A percentile compares a stretch with the other conserved stretches of the same genome.
Evolutionary conservation across 2,329 filamentous ascomycete species (phyloP).

Genomic region (Pezicula rhizophila): DNA sequence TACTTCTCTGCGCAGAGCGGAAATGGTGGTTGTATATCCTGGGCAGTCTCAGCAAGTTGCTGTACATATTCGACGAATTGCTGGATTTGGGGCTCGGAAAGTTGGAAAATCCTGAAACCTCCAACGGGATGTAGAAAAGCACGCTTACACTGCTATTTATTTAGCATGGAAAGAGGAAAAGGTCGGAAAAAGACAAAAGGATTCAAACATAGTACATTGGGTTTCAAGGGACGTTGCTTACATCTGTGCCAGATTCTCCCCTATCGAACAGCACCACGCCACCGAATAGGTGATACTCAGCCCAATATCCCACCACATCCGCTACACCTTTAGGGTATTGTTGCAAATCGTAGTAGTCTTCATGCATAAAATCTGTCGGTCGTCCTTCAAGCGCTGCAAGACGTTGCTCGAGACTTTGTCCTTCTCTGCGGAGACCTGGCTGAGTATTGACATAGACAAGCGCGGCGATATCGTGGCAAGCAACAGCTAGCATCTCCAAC

Average conservation of each 20-base stretch:
- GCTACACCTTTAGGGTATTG: slow-evolving; percentile 21
- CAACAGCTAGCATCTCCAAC: slow-evolving; percentile 15
- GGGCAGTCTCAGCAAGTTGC: slow-evolving; percentile 1
- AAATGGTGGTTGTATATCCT: slow-evolving; percentile 7
- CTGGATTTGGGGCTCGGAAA: slow-evolving; percentile 8
- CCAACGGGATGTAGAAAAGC: slow-evolving; percentile 8
- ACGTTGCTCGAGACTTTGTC: slow-evolving; percentile 2
- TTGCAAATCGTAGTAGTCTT: slow-evolving; percentile 10
- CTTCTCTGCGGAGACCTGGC: slow-evolving; percentile 6
- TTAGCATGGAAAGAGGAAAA: slow-evolving; percentile 1
- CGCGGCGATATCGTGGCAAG: slow-evolving; percentile 17
- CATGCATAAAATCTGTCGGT: slow-evolving; percentile 13
- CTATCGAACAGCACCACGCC: slow-evolving; percentile 25
- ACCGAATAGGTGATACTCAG: slow-evolving; percentile 20
- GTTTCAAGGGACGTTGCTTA: not conserved
- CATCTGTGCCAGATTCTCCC: slow-evolving; percentile 8
- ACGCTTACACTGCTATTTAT: slow-evolving; percentile 5
- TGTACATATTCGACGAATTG: slow-evolving; percentile 5
- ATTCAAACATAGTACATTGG: no score
- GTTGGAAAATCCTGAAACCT: slow-evolving; percentile 9
- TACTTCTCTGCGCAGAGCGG: slow-evolving; percentile 8
- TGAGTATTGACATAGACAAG: slow-evolving; percentile 10
- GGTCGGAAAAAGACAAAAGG: slow-evolving; percentile 2
- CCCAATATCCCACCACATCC: slow-evolving; percentile 24
- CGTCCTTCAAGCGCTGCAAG: slow-evolving; percentile 4